These are phyloP conservation scores for Neospora caninum DNA, from an alignment of 169 alveolate species.

Conservation along the genomic window DNA sequence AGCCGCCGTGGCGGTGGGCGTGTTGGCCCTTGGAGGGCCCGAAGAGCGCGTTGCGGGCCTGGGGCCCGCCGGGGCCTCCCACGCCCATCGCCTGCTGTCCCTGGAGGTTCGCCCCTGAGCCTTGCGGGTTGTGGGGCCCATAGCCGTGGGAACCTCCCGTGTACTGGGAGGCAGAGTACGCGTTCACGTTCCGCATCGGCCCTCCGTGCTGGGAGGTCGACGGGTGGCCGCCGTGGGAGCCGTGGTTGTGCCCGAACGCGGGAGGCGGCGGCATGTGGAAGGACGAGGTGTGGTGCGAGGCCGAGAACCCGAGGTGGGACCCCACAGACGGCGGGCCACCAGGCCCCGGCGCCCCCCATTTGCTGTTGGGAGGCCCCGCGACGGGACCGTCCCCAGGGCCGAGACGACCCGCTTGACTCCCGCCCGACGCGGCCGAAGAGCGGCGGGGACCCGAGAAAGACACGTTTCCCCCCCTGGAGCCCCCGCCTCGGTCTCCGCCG, in stretches of 20 bases:
- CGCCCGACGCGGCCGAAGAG: too few relatives aligned
- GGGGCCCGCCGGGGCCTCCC: conserved; percentile 3
- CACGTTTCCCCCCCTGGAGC: too few relatives aligned
- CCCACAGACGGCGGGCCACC: too few relatives aligned
- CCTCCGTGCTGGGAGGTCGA: neutral
- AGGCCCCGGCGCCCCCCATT: too few relatives aligned
- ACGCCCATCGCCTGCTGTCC: neutral
- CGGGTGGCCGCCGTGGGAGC: neutral
- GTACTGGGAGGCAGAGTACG: neutral
- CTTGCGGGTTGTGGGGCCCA: neutral
- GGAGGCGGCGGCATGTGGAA: conserved; percentile 13
- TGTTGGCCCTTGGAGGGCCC: neutral
- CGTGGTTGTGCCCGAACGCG: neutral
- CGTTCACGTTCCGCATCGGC: neutral
- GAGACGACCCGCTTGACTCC: too few relatives aligned
- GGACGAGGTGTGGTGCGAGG: neutral
- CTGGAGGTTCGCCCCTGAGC: neutral
- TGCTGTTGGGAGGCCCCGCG: too few relatives aligned
- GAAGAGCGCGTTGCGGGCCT: conserved; percentile 23
- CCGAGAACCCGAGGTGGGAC: too few relatives aligned
- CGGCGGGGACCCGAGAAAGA: too few relatives aligned
- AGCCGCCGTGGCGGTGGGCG: neutral
- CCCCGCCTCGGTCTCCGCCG: too few relatives aligned
- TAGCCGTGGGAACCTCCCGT: neutral
- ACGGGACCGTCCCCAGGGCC: too few relatives aligned